Evolutionary conservation across 306 rosid species (phyloP), one percentile per base, ranked within the genome.

Genomic region (Prunus dulcis): DNA sequence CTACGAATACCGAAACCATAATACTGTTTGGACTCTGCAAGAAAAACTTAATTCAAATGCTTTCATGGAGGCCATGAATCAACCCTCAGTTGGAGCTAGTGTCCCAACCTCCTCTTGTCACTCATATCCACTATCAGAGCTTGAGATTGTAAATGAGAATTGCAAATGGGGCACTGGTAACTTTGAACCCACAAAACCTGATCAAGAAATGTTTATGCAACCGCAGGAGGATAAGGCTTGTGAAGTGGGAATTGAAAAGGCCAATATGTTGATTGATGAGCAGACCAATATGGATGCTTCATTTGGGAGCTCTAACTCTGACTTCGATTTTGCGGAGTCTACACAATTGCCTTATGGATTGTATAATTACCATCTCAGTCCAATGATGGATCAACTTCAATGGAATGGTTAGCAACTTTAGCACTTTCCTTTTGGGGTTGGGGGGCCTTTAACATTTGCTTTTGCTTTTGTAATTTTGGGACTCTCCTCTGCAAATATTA

Each of bases 291-390:
- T 67, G 82, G 74, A 68, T 46, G 69, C 45, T 73, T 67, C 84
- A 52, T 53, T 55, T 72, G 84, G 56, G 55, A 71, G 66, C 57
- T 65, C 79, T 60, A 80, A 57, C 52, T 74, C 71, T 57, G 83
- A 78, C 55, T 57, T 84, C 60, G 82, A 78, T 71, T 74, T 77
- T 57, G 62, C 49, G 69, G 85, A 74, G 74, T 69, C 78, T n/a
- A 23, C 78, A 17, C 4, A 25, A 45, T 12, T 55, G 57, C 66
- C 82, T 64, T 63, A 67, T 72, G 82, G 75, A 74, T 46, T 81
- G 80, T 71, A 64, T 63, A 30, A 63, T 78, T 70, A 45, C 68
- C 80, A 74, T 30, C 50, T 34, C 28, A 77, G 72, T 67, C 72
- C 79, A 27, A 13, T 22, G 66, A 13, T 22, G 70, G 80, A 84